Evolutionary conservation across 768 basidiomycete species (phyloP).

Genomic region (Leccinum truebloodii): DNA sequence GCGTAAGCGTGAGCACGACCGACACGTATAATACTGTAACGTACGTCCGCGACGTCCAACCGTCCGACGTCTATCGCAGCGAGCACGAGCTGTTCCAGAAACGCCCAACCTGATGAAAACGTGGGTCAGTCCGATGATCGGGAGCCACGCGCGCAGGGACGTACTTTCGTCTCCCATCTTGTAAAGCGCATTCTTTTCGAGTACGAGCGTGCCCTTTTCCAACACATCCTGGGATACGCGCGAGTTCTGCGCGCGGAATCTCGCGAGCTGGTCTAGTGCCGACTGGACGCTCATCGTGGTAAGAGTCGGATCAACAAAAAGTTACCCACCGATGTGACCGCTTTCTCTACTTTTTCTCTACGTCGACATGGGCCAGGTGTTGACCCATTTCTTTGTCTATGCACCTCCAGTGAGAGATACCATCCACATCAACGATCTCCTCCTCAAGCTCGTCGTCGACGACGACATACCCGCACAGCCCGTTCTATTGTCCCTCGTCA

Average conservation of each 20-base stretch:
- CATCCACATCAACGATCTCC: conserved; percentile 52
- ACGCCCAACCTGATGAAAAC: conserved; percentile 66
- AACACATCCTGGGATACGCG: conserved; percentile 61
- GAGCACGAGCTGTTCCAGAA: conserved; percentile 77
- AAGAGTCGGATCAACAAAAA: too few species aligned
- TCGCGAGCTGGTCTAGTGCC: conserved; percentile 54
- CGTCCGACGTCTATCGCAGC: conserved; percentile 78
- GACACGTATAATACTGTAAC: conserved; percentile 20
- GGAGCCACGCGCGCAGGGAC: conserved; percentile 3
- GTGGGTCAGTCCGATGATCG: not conserved
- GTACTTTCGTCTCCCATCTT: conserved; percentile 61
- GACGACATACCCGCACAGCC: conserved; percentile 45
- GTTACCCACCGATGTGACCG: too few species aligned
- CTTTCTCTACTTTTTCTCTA: not conserved
- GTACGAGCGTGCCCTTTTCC: conserved; percentile 49
- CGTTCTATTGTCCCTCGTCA: conserved; percentile 50
- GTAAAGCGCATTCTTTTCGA: conserved; percentile 45
- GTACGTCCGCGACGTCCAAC: conserved; percentile 73
- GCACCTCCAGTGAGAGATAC: conserved; percentile 18
- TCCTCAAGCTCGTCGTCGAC: conserved; percentile 41
- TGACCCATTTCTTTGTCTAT: not conserved
- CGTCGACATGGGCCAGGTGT: not conserved
- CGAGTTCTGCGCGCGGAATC: conserved; percentile 50
- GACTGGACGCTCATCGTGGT: conserved; percentile 45
- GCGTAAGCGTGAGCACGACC: conserved; percentile 5